Conservation (phyloP, 345 rosid species). For the Pistacia atlantica region DNA sequence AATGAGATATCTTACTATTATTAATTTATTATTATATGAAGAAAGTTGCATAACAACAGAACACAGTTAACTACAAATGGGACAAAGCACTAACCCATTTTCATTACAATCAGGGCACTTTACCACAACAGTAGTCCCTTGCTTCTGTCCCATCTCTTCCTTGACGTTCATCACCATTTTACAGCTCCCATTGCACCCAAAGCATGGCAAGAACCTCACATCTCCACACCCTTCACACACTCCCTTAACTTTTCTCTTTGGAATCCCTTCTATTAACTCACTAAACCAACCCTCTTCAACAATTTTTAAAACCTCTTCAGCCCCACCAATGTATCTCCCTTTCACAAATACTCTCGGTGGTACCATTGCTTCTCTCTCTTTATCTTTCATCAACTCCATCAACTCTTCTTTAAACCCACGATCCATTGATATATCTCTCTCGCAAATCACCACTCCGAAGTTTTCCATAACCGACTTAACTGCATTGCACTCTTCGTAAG, state of each 20-base stretch:
- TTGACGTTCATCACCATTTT: slow-evolving; percentile 38
- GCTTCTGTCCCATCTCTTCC: slow-evolving; percentile 22
- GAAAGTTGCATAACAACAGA: background rate
- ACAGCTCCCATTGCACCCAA: slow-evolving; percentile 75
- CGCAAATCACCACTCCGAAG: slow-evolving; percentile 49
- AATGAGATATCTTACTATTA: background rate
- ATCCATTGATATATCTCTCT: slow-evolving; percentile 88
- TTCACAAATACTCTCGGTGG: slow-evolving; percentile 77
- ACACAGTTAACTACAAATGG: slow-evolving; percentile 44
- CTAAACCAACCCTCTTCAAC: slow-evolving; percentile 71
- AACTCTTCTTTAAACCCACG: slow-evolving; percentile 73
- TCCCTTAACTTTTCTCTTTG: slow-evolving; percentile 36
- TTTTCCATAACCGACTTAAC: slow-evolving; percentile 60
- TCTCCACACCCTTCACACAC: slow-evolving; percentile 75
- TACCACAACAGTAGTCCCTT: slow-evolving; percentile 40
- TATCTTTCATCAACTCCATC: slow-evolving; percentile 44
- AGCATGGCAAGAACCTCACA: slow-evolving; percentile 77
- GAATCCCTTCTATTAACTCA: slow-evolving; percentile 57
- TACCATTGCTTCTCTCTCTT: slow-evolving; percentile 30
- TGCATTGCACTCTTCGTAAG: slow-evolving; percentile 80
- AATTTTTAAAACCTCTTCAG: slow-evolving; percentile 63
- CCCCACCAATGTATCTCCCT: slow-evolving; percentile 89
- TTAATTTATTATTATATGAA: background rate
- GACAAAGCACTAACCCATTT: slow-evolving; percentile 86
- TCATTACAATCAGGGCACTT: slow-evolving; percentile 83